A percentile compares a stretch with the other conserved stretches of the same genome.
Conservation (phyloP, 2,329 filamentous ascomycete genomes). For the Trichoderma lentiforme region DNA sequence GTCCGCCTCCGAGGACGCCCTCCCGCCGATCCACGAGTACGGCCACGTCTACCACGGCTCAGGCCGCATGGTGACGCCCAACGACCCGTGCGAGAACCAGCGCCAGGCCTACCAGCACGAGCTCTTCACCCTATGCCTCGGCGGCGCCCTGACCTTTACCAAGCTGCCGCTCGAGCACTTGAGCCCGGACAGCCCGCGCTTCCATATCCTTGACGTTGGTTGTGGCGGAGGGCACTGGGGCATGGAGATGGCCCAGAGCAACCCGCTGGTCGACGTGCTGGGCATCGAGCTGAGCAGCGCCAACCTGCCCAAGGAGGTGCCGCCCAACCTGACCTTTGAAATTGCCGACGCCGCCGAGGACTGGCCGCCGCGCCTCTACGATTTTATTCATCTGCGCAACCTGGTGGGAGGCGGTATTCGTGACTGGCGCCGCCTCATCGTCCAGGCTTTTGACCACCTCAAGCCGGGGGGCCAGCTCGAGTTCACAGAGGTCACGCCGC, state of each 20-base stretch:
- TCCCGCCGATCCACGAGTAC: slow-evolving; percentile 34
- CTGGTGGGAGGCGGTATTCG: slow-evolving; percentile 44
- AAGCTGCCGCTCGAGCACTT: slow-evolving; percentile 30
- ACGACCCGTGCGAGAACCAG: slow-evolving; percentile 33
- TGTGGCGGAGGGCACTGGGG: slow-evolving; percentile 44
- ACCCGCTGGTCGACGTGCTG: slow-evolving; percentile 39
- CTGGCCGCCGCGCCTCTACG: slow-evolving; percentile 36
- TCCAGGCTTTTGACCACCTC: slow-evolving; percentile 38
- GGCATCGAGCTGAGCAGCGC: slow-evolving; percentile 42
- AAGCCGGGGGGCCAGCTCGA: slow-evolving; percentile 45
- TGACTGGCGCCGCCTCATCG: slow-evolving; percentile 38
- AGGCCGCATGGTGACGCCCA: slow-evolving; percentile 33
- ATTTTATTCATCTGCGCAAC: slow-evolving; percentile 44
- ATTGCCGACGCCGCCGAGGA: slow-evolving; percentile 55
- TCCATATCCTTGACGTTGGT: slow-evolving; percentile 41
- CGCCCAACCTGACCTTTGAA: slow-evolving; percentile 57
- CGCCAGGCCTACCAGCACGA: slow-evolving; percentile 34
- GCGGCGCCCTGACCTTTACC: slow-evolving; percentile 31
- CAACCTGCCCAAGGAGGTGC: slow-evolving; percentile 44
- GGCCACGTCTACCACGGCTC: slow-evolving; percentile 38
- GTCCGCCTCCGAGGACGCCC: slow-evolving; percentile 33
- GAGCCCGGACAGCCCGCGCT: slow-evolving; percentile 20
- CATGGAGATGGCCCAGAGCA: slow-evolving; percentile 40
- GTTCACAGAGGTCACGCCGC: slow-evolving; percentile 41
- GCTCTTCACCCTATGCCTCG: slow-evolving; percentile 35